These are phyloP conservation scores for Cladorrhinum sp. DNA, from an alignment of 2,329 filamentous ascomycete genomes.

Conservation along the genomic window DNA sequence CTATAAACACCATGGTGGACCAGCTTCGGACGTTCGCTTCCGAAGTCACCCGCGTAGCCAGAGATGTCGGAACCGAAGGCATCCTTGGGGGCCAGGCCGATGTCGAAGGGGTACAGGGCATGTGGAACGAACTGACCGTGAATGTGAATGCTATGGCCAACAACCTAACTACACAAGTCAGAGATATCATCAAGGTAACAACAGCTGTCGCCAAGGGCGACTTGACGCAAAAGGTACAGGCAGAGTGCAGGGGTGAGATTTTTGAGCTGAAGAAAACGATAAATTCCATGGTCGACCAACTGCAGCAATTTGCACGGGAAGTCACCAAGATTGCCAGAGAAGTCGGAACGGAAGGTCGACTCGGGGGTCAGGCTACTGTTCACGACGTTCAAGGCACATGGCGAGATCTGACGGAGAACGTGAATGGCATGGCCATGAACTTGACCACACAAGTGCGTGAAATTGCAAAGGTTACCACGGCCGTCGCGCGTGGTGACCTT, in stretches of 20 bases:
- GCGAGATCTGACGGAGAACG: conserved; percentile 91
- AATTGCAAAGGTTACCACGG: conserved; percentile 94
- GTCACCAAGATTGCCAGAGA: conserved; percentile 95
- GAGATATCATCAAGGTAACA: conserved; percentile 86
- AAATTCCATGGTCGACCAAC: conserved; percentile 98
- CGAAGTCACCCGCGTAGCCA: conserved; percentile 77
- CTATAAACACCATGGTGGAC: conserved; percentile 87
- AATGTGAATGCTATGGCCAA: conserved; percentile 88
- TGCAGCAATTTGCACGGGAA: conserved; percentile 94
- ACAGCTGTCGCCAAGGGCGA: conserved; percentile 78
- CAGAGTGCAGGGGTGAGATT: conserved; percentile 87
- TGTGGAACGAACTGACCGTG: conserved; percentile 84
- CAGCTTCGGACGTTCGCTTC: conserved; percentile 80
- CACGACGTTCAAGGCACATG: conserved; percentile 97
- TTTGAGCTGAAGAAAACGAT: conserved; percentile 95
- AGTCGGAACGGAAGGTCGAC: conserved; percentile 90
- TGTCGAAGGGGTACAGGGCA: conserved; percentile 79
- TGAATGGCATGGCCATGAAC: conserved; percentile 99
- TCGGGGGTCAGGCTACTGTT: conserved; percentile 92
- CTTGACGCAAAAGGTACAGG: conserved; percentile 93
- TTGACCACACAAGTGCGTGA: conserved; percentile 96
- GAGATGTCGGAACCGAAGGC: conserved; percentile 81
- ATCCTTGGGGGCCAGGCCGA: conserved; percentile 79
- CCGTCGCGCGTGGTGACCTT: conserved; percentile 89
- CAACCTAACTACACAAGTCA: conserved; percentile 82